These are phyloP conservation scores for Trichosporon faecale DNA, from an alignment of 1,284 basidiomycete species.

Conservation along the genomic window DNA sequence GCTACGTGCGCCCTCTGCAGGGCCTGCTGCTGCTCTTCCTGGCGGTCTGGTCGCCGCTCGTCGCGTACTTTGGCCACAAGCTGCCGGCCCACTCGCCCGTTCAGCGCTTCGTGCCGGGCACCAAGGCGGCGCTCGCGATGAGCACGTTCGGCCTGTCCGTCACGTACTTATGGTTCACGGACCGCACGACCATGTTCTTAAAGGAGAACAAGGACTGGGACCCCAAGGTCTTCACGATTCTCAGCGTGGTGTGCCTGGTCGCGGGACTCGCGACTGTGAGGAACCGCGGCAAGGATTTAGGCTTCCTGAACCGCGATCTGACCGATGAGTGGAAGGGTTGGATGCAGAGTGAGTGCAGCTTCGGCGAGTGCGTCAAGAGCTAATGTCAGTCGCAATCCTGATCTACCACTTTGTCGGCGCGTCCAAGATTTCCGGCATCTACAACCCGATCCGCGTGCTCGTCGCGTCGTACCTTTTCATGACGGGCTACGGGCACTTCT, in stretches of 20 bases:
- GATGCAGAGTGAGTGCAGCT: slow-evolving; percentile 74
- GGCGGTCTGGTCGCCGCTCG: slow-evolving; percentile 61
- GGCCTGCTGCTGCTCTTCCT: slow-evolving; percentile 58
- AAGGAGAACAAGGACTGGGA: slow-evolving; percentile 84
- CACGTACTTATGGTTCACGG: slow-evolving; percentile 68
- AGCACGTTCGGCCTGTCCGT: slow-evolving; percentile 65
- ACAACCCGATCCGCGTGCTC: slow-evolving; percentile 80
- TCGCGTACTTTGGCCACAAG: slow-evolving; percentile 34
- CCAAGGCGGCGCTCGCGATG: slow-evolving; percentile 52
- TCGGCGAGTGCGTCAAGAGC: background rate
- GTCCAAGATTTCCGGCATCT: slow-evolving; percentile 81
- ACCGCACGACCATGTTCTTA: slow-evolving; percentile 75
- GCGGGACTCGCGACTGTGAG: slow-evolving; percentile 66
- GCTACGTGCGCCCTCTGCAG: slow-evolving; percentile 64
- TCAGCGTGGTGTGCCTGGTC: slow-evolving; percentile 59
- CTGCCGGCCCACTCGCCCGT: slow-evolving; percentile 30
- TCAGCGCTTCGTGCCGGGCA: slow-evolving; percentile 52
- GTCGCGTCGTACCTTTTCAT: slow-evolving; percentile 80
- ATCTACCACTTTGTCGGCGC: slow-evolving; percentile 86
- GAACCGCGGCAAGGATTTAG: slow-evolving; percentile 66
- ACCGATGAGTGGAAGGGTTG: slow-evolving; percentile 95
- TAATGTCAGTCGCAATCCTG: slow-evolving; percentile 68
- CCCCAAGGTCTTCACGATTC: slow-evolving; percentile 63
- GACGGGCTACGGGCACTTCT: slow-evolving; percentile 55
- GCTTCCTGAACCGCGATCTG: slow-evolving; percentile 82